phyloP scores from a whole-genome alignment of 805 yeast species.

The Candida taoyuanica region DNA sequence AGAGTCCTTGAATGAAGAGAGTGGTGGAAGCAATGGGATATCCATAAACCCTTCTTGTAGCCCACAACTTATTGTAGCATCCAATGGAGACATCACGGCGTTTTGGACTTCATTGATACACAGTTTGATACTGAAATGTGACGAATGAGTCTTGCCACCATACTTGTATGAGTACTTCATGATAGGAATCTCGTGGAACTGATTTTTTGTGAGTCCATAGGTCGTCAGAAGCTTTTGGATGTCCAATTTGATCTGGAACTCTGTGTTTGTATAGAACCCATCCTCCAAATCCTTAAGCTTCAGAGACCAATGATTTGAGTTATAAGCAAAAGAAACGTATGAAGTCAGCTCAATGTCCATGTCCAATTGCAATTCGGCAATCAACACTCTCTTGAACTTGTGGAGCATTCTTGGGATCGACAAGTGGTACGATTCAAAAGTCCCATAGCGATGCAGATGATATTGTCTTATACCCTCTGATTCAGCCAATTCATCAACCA shows the following conservation, averaged over 20 bases:
- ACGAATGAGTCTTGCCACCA: constrained; percentile 1
- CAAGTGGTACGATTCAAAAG: constrained; percentile 5
- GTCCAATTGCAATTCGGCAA: constrained; percentile 6
- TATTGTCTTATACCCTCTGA: constrained; percentile 8
- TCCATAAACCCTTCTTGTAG: constrained; percentile 16
- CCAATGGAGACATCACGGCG: constrained; percentile 5
- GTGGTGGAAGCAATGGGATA: constrained; percentile 29
- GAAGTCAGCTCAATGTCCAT: constrained; percentile 9
- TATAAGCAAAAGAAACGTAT: constrained; percentile 5
- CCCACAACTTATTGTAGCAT: background rate
- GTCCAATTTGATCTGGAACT: constrained; percentile 17
- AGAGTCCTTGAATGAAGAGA: constrained; percentile 34
- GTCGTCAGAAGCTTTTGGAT: constrained; percentile 3
- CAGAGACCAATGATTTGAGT: constrained; percentile 5
- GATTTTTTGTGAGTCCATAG: constrained; percentile 5
- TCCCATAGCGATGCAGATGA: constrained; percentile 10
- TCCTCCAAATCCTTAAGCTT: constrained; percentile 20
- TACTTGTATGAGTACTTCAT: constrained; percentile 8
- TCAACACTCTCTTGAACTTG: constrained; percentile 12
- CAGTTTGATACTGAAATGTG: constrained; percentile 8
- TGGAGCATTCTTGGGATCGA: constrained; percentile 11
- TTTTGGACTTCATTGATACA: constrained; percentile 3
- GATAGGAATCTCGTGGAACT: constrained; percentile 15
- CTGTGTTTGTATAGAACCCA: constrained; percentile 19
- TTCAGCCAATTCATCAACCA: constrained; percentile 4